Base-by-base conservation (phyloP, 495 filamentous ascomycete species). In the Penicillium egyptiacum region DNA sequence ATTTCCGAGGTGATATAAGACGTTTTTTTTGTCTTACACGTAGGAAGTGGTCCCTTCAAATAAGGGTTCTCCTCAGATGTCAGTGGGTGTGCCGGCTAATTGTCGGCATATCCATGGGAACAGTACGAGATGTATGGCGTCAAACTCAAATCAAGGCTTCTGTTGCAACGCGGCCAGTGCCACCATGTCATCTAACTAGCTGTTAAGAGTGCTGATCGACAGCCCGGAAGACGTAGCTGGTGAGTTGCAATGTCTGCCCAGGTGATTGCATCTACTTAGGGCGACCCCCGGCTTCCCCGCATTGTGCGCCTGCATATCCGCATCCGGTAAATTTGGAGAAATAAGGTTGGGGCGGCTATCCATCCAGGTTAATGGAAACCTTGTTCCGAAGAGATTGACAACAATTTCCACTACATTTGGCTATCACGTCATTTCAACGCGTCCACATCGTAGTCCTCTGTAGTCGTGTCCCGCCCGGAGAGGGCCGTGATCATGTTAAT, bases 211-310 rank as follows among this genome's bases (percentile, higher is more conserved):
- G 17, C 20, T 8, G 50, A 53, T 53, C 50, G 31, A 4, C 49
- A 40, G 25, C 1, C 12, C 12, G 4, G n/a, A 1, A 53, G 37
- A 53, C 39, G 17, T 10, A 20, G 39, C 25, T 17, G 17, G 16
- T 8, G 14, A 16, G 50, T 22, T 53, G 23, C 50, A 43, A 20
- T 33, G 35, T 40, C 39, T 11, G 26, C 26, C 26, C 26, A 28
- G 26, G 7, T 9, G n/a, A 39, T 53, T 42, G 10, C 50, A 41
- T 52, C 22, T 26, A 7, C 25, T 26, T 6, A 14, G 19, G 30
- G 28, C n/a, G 28, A 17, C 22, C 30, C 47, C 47, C 47, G 17
- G 19, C 7, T 35, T 50, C 47, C 35, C 47, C 47, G 47, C 47
- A 50, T 50, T 20, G 11, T 40, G n/a, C 7, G n/a, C 43, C 43